These are phyloP conservation scores for Termitomyces sp. DNA, from an alignment of 768 basidiomycete species.

Conservation along the genomic window DNA sequence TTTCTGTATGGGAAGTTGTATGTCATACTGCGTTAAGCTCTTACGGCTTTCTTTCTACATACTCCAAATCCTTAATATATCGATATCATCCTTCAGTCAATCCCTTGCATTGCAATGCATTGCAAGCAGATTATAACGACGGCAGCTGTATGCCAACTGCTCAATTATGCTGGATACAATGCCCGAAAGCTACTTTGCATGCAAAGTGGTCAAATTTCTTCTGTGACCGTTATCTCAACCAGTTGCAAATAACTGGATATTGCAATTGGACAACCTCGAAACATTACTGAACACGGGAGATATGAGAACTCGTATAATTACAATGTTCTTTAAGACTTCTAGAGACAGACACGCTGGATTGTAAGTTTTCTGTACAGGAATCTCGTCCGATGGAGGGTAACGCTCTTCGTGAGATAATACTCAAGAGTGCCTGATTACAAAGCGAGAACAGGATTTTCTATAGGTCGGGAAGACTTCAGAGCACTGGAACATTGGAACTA, in stretches of 20 bases:
- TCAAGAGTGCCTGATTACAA: constrained; percentile 43
- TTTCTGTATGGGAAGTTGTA: not conserved
- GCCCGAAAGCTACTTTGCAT: constrained; percentile 37
- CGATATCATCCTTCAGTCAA: too few relatives aligned
- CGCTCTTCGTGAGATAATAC: constrained; percentile 36
- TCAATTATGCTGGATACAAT: constrained; percentile 12
- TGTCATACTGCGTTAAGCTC: not conserved
- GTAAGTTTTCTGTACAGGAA: constrained; percentile 39
- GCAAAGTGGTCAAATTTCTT: constrained; percentile 24
- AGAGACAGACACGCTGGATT: constrained; percentile 35
- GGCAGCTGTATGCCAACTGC: constrained; percentile 30
- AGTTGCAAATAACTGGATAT: constrained; percentile 34
- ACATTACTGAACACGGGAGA: constrained; percentile 20
- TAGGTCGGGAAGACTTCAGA: constrained; percentile 33
- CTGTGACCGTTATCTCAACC: constrained; percentile 51
- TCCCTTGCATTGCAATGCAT: too few relatives aligned
- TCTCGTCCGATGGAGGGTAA: constrained; percentile 45
- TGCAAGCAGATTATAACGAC: constrained; percentile 37
- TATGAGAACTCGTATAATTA: constrained; percentile 32
- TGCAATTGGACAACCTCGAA: constrained; percentile 35
- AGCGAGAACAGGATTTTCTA: constrained; percentile 41
- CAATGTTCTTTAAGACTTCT: constrained; percentile 48
- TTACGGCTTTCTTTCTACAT: not conserved
- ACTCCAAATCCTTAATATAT: too few relatives aligned
- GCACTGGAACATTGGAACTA: constrained; percentile 12